Conservation (phyloP, 2,329 filamentous ascomycete species). For the Trichoderma semiorbis region DNA sequence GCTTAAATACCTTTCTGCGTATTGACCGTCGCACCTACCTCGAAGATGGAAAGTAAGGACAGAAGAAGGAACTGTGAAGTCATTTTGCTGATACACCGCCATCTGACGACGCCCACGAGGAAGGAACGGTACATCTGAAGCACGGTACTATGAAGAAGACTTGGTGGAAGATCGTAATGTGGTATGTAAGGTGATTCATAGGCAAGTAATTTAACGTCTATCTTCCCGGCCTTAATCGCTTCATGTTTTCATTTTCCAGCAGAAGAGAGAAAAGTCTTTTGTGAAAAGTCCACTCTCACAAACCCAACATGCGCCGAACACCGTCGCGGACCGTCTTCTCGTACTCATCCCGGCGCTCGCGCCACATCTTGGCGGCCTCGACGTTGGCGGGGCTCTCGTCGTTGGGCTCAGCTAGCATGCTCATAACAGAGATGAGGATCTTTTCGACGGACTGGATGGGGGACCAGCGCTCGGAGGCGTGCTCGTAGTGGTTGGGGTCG, state of each 20-base stretch:
- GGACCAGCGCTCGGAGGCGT: constrained; percentile 91
- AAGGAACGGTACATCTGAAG: too few relatives aligned
- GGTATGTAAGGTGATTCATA: too few relatives aligned
- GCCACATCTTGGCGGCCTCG: constrained; percentile 95
- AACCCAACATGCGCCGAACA: constrained; percentile 72
- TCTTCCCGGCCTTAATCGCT: too few relatives aligned
- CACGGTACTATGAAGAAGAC: too few relatives aligned
- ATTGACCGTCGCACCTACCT: too few relatives aligned
- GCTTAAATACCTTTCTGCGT: too few relatives aligned
- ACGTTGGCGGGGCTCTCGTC: constrained; percentile 96
- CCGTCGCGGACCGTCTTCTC: constrained; percentile 80
- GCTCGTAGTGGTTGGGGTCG: constrained; percentile 97
- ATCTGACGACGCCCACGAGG: too few relatives aligned
- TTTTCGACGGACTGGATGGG: constrained; percentile 98
- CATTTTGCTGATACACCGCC: too few relatives aligned
- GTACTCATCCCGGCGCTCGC: constrained; percentile 78
- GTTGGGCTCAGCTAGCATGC: constrained; percentile 95
- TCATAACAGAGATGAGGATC: constrained; percentile 95
- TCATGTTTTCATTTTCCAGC: neutral
- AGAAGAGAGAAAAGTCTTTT: neutral
- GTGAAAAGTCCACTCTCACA: constrained; percentile 42
- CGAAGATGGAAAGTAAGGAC: too few relatives aligned
- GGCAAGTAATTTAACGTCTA: too few relatives aligned
- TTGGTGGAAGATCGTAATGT: too few relatives aligned
- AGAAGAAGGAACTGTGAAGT: too few relatives aligned